phyloP scores from a whole-genome alignment of 2,329 filamentous ascomycete species.

The Colletotrichum shisoi region DNA sequence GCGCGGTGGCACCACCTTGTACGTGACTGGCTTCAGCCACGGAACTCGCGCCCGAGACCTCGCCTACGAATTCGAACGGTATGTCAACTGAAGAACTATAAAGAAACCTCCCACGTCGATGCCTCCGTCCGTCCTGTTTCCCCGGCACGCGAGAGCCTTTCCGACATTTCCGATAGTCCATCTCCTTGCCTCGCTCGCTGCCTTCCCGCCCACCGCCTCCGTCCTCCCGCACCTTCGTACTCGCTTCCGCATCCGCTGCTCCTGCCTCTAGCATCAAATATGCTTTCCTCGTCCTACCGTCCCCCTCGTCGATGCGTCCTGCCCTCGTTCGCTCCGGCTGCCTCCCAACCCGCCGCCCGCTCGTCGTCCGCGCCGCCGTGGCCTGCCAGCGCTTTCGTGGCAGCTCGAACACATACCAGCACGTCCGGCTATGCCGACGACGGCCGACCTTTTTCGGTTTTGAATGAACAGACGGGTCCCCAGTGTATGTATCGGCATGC shows the following conservation, averaged over 20 bases:
- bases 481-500: conserved; percentile 49
- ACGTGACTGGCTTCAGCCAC: conserved; percentile 99
- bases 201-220: conserved; percentile 48
- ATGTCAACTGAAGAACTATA: conserved; percentile 68
- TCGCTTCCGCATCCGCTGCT: conserved; percentile 46
- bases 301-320: conserved; percentile 48
- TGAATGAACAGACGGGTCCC: conserved; percentile 18
- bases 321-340: conserved; percentile 34
- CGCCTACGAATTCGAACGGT: conserved; percentile 99
- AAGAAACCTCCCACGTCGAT: conserved; percentile 54
- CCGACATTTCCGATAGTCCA: conserved; percentile 46
- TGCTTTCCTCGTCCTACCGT: conserved; percentile 56
- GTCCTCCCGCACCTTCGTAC: conserved; percentile 46
- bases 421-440: conserved; percentile 22
- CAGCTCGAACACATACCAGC: conserved; percentile 20
- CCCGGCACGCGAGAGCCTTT: conserved; percentile 43
- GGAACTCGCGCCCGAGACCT: conserved; percentile 98
- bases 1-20: conserved; percentile 91
- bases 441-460: conserved; percentile 19
- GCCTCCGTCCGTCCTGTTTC: conserved; percentile 57
- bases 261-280: conserved; percentile 41
- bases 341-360: conserved; percentile 20
- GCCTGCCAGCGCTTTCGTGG: conserved; percentile 31
- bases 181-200: conserved; percentile 44
- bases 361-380: conserved; percentile 25